phyloP scores from a whole-genome alignment of 345 rosid genomes.

The Euphorbia tirucalli region DNA sequence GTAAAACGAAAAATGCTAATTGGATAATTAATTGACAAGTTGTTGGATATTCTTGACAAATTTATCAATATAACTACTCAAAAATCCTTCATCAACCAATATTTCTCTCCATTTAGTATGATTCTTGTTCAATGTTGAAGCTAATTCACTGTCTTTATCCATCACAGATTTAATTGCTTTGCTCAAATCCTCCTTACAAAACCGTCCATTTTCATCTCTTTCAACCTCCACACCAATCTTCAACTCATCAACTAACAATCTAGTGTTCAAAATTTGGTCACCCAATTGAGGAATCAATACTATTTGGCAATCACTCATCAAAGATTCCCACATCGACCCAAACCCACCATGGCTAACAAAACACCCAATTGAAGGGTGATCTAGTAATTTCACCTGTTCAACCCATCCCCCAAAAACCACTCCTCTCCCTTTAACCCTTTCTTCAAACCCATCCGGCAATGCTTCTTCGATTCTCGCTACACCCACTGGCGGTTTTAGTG shows the following conservation, averaged over 20 bases:
- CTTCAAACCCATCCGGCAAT: constrained; percentile 37
- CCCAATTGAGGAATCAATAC: constrained; percentile 56
- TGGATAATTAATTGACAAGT: background rate
- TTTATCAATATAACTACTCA: constrained; percentile 8
- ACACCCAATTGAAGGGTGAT: constrained; percentile 60
- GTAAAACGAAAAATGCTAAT: no score
- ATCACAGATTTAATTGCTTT: constrained; percentile 28
- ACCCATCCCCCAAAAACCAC: constrained; percentile 12
- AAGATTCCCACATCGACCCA: constrained; percentile 73
- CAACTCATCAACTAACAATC: constrained; percentile 50
- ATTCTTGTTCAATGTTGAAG: constrained; percentile 17
- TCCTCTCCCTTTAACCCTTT: constrained; percentile 19
- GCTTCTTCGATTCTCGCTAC: constrained; percentile 1
- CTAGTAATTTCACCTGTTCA: constrained; percentile 39
- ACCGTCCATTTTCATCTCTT: constrained; percentile 38
- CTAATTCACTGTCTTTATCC: constrained; percentile 33
- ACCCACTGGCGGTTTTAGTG: background rate
- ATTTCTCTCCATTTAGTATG: constrained; percentile 25
- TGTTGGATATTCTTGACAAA: constrained; percentile 6
- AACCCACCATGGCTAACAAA: constrained; percentile 73
- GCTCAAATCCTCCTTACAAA: constrained; percentile 29
- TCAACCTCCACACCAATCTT: constrained; percentile 57
- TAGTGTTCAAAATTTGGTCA: constrained; percentile 63
- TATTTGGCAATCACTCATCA: constrained; percentile 55
- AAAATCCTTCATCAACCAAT: background rate